These are phyloP conservation scores for Panus rudis DNA, from an alignment of 768 basidiomycete genomes.

Conservation along the genomic window DNA sequence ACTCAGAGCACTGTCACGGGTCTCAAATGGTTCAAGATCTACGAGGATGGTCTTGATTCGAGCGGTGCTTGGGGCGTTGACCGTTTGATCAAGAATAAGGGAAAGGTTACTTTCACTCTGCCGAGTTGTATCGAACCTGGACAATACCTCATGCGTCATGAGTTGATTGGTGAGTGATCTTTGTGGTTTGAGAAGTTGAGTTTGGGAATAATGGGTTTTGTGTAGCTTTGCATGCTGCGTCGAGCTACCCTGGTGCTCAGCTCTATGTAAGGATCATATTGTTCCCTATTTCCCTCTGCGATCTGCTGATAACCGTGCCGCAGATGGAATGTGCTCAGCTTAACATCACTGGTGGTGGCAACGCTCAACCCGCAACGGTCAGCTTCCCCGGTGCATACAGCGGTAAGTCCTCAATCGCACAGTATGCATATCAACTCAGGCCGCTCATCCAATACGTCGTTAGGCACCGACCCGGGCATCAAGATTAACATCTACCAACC, in stretches of 20 bases:
- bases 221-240: slow-evolving; percentile 38
- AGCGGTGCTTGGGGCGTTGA: slow-evolving; percentile 40
- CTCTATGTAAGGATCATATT: slow-evolving; percentile 33
- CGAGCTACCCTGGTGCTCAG: slow-evolving; percentile 47
- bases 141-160: slow-evolving; percentile 42
- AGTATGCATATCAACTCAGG: background rate
- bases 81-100: slow-evolving; percentile 39
- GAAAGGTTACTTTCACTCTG: slow-evolving; percentile 41
- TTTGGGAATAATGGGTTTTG: background rate
- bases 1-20: slow-evolving; percentile 39
- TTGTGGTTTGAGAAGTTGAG: too few species aligned
- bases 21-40: slow-evolving; percentile 48
- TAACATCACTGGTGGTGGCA: slow-evolving; percentile 29
- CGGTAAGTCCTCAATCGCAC: slow-evolving; percentile 12
- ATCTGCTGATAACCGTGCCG: background rate
- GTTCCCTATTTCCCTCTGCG: background rate
- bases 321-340: slow-evolving; percentile 34
- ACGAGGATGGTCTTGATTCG: slow-evolving; percentile 34
- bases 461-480: slow-evolving; percentile 31
- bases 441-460: slow-evolving; percentile 9
- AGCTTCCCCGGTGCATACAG: slow-evolving; percentile 32
- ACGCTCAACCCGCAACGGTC: slow-evolving; percentile 25
- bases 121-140: slow-evolving; percentile 40
- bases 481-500: slow-evolving; percentile 27
- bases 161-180: slow-evolving; percentile 39